Evolutionary conservation across 352 stramenopile genomes (phyloP).

Genomic region (Aphanomyces stellatus): DNA sequence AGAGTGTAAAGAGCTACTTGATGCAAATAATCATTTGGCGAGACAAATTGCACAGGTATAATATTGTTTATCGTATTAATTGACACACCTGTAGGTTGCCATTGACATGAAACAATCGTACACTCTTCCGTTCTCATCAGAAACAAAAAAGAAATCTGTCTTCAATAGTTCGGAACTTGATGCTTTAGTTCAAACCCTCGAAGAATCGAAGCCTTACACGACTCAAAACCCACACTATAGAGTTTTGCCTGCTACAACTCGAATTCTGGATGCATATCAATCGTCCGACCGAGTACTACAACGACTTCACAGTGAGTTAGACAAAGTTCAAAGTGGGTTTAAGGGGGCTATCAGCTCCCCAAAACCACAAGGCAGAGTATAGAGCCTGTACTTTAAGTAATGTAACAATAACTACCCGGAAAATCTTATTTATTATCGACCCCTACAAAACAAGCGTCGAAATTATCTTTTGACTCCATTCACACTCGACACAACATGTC

Average conservation of each 20-base stretch:
- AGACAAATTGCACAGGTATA: neutral
- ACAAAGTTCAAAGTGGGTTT: constrained; percentile 8
- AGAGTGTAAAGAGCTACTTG: constrained; percentile 2
- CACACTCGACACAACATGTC: too few relatives aligned
- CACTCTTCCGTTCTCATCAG: neutral
- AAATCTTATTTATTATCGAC: too few relatives aligned
- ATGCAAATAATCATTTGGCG: neutral
- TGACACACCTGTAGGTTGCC: constrained; percentile 8
- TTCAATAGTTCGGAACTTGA: neutral
- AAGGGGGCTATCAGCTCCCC: constrained; percentile 1
- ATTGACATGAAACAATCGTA: constrained; percentile 1
- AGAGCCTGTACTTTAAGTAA: neutral
- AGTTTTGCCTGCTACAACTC: constrained; percentile 1
- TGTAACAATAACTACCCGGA: neutral
- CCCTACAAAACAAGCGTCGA: too few relatives aligned
- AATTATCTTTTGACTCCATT: too few relatives aligned
- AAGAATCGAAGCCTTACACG: neutral
- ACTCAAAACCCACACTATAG: too few relatives aligned
- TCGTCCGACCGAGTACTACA: constrained; percentile 10
- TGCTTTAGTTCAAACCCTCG: constrained; percentile 5
- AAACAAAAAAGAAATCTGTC: neutral
- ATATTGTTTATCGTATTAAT: neutral
- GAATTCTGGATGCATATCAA: constrained; percentile 15
- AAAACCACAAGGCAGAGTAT: neutral
- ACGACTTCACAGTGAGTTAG: constrained; percentile 12